These are phyloP conservation scores for Trypanosoma caninum DNA, from an alignment of 208 protist species.

Conservation along the genomic window DNA sequence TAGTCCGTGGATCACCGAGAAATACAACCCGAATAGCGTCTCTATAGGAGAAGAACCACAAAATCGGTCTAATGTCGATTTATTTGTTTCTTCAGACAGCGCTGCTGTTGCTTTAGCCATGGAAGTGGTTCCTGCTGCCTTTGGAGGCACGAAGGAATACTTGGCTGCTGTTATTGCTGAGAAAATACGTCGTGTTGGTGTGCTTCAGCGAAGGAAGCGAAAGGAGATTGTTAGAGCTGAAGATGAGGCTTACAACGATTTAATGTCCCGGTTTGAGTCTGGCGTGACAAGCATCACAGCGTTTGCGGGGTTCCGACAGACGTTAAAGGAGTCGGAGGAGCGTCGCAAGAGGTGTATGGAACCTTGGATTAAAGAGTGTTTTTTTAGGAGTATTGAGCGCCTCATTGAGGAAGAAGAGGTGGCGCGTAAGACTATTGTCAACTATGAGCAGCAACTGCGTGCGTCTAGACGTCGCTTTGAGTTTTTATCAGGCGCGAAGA, in stretches of 20 bases:
- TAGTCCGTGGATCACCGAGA: slow-evolving; percentile 1
- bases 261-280: slow-evolving; percentile 9
- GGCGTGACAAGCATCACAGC: slow-evolving; percentile 16
- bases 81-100: not conserved
- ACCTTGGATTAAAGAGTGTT: slow-evolving; percentile 6
- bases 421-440: slow-evolving; percentile 1
- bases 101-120: not conserved
- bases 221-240: slow-evolving; percentile 19
- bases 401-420: slow-evolving; percentile 14
- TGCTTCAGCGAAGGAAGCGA: slow-evolving; percentile 12
- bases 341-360: not conserved
- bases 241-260: slow-evolving; percentile 16
- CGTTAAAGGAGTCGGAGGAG: not conserved
- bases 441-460: slow-evolving; percentile 11
- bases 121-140: not conserved
- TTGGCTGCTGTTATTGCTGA: not conserved
- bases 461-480: slow-evolving; percentile 12
- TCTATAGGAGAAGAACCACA: not conserved
- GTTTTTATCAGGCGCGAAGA: slow-evolving; percentile 15
- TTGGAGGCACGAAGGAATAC: not conserved
- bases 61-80: not conserved
- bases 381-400: slow-evolving; percentile 1
- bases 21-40: not conserved
- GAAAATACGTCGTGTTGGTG: slow-evolving; percentile 16
- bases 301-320: slow-evolving; percentile 19